Evolutionary conservation across 2,329 filamentous ascomycete species (phyloP), one percentile per base, ranked within the genome.

Genomic region (Venturia effusa): DNA sequence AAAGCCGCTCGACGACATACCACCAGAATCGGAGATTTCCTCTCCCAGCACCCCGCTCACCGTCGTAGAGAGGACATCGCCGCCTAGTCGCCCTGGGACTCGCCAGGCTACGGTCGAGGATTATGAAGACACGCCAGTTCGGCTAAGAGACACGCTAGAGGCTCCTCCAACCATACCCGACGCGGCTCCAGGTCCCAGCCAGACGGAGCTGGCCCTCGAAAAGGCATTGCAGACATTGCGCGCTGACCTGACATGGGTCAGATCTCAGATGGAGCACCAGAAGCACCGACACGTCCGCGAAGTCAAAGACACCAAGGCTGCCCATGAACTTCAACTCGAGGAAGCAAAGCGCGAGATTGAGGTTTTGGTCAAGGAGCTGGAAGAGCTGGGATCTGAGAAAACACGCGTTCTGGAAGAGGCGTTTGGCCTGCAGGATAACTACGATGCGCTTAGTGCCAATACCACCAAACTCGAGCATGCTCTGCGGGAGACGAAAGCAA

Each of bases 81-180:
- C 55, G 13, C n/a, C 54, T 2, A 59, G 15, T 30, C 37, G 41
- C 13, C 45, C 57, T 15, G 19, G 22, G 34, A 45, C 32, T 22
- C 34, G 39, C 11, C 63, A 64, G 43, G 32, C 63, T 8, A 62
- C 54, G 7, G 63, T 64, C 27, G 59, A 64, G 39, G 63, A 64
- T 22, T 60, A 64, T 51, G 63, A 64, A 17, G 63, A 64, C 55
- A 62, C 63, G 10, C 63, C 63, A n/a, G n/a, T 54, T 24, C 39
- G 27, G 30, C 59, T n/a, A 13, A 40, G 59, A 60, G 59, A 62
- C 43, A 11, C 17, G 8, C 19, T 41, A n/a, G 61, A 39, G 15
- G n/a, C 19, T n/a, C 6, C 11, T 4, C 30, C 61, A 19, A n/a
- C 40, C 34, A 45, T 45, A 40, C 40, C n/a, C n/a, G 41, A 34